Evolutionary conservation across 176 grass and related monocot genomes (phyloP).

Genomic region (Cymbopogon citratus): DNA sequence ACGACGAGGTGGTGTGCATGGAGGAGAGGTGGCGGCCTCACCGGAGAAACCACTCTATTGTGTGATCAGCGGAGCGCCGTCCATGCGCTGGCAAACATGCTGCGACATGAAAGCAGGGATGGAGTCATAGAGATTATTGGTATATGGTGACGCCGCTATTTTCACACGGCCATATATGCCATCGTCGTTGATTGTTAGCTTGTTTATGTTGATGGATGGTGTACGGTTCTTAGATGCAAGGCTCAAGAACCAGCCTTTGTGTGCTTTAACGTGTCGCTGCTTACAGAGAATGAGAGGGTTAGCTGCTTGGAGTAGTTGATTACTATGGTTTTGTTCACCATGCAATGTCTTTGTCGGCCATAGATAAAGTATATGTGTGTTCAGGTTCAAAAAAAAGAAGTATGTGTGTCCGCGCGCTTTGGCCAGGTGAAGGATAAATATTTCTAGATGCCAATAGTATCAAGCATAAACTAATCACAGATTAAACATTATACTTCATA

Average conservation of each 20-base stretch:
- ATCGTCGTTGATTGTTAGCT: background rate
- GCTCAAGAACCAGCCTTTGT: background rate
- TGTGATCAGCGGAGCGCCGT: background rate
- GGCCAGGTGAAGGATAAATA: too few relatives aligned
- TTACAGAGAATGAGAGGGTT: too few relatives aligned
- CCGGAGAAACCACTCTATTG: conserved; percentile 30
- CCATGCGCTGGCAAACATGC: background rate
- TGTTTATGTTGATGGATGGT: background rate
- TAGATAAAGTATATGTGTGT: too few relatives aligned
- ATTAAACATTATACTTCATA: too few relatives aligned
- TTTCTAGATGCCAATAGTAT: too few relatives aligned
- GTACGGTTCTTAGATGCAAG: background rate
- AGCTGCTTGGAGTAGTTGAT: background rate
- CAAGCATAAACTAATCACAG: too few relatives aligned
- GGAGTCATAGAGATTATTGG: background rate
- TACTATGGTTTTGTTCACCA: too few relatives aligned
- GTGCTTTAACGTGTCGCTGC: background rate
- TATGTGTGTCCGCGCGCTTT: too few relatives aligned
- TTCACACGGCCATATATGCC: conserved; percentile 6
- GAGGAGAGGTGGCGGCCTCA: conserved; percentile 36
- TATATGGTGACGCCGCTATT: background rate
- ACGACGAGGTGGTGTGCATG: conserved; percentile 14
- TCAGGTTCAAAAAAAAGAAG: too few relatives aligned
- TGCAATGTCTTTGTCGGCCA: too few relatives aligned
- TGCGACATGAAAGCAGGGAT: background rate